Base-by-base conservation (phyloP, 306 rosid species). In the Cicer chorassanicum region DNA sequence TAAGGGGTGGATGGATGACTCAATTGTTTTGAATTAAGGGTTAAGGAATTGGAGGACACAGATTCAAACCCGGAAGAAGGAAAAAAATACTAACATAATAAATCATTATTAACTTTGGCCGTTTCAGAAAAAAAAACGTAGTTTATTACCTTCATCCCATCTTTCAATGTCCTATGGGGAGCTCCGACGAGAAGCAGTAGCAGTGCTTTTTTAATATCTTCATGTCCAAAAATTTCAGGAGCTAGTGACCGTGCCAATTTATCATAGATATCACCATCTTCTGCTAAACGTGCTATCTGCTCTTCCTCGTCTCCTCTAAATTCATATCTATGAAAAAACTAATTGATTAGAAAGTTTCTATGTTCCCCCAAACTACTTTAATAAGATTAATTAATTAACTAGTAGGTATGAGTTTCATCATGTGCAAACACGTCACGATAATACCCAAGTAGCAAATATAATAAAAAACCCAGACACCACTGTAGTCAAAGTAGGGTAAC, bases 141-240 rank as follows among this genome's bases (percentile, higher is more conserved):
- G 80, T 19, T 65, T 41, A 44, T 46, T 85, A 92, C 93, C 98
- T 88, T 95, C 99, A 92, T 95, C 77, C 99, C 97, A 84, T 95
- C 99, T 82, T 86, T 95, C 76, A 95, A 86, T 81, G 86, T 88
- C 77, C 91, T 87, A 54, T 95, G 98, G 66, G 99, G 91, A 76
- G 96, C 97, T 24, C 99, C 98, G 60, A 94, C 99, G 49, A 94
- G 99, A 50, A 95, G 97, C 76, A 95, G 97, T 63, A 92, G 91
- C 59, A 95, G 68, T 56, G 96, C 99, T 77, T 92, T 95, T 76
- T 95, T 95, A 15, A 92, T 86, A 86, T 95, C 99, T 69, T 90
- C 99, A 74, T 92, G 98, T 75, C 99, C 98, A 75, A 86, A 95
- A 80, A 95, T 92, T 85, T 95, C 99, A 86, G 99, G 99, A 78